Evolutionary conservation across 208 protist species (phyloP).

Genomic region (Leishmania braziliensis): DNA sequence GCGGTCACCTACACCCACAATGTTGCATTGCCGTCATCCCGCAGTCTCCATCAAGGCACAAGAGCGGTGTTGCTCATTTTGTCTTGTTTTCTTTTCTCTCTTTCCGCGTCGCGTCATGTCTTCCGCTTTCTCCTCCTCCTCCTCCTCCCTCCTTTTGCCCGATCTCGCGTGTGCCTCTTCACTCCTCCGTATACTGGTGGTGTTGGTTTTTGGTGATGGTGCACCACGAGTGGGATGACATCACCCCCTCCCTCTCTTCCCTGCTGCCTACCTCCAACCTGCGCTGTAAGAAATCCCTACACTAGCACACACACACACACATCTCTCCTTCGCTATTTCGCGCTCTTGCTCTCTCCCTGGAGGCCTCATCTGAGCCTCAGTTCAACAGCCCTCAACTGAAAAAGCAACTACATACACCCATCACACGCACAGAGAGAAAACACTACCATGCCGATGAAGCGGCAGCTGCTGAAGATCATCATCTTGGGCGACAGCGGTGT

Average conservation of each 20-base stretch:
- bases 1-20: neutral
- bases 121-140: neutral
- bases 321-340: neutral
- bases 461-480: conserved; percentile 95
- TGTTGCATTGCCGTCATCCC: neutral
- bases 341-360: neutral
- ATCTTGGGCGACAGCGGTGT: conserved; percentile 94
- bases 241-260: neutral
- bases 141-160: neutral
- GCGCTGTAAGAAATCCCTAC: neutral
- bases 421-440: neutral
- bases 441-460: conserved; percentile 37
- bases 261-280: neutral
- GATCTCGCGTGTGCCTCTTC: neutral
- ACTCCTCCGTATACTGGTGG: neutral
- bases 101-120: neutral
- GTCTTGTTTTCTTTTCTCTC: neutral
- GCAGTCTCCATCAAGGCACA: neutral
- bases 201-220: neutral
- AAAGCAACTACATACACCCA: neutral
- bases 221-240: neutral
- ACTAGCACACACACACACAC: neutral
- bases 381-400: neutral
- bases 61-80: neutral
- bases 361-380: neutral